Percentiles rank a stretch among this genome's conserved stretches.
phyloP scores from a whole-genome alignment of 225 moss, liverwort and hornwort species.

The Polytrichum formosum region DNA sequence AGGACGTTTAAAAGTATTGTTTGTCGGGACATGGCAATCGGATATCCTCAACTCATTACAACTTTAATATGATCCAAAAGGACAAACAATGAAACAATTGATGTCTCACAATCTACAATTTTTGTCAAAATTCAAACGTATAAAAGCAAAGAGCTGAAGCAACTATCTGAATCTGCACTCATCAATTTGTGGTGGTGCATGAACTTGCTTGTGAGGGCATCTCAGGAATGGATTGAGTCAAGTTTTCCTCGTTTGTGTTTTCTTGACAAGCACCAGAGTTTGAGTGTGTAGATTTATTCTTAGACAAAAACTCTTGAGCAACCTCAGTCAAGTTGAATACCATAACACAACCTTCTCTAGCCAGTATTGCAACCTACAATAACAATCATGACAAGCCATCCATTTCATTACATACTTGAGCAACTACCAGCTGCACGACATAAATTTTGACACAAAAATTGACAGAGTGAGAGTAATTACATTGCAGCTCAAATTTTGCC shows the following conservation, averaged over 20 bases:
- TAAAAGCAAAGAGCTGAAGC: neutral
- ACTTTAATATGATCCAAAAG: too few relatives aligned
- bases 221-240: constrained; percentile 21
- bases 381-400: too few relatives aligned
- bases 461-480: too few relatives aligned
- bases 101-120: too few relatives aligned
- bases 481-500: too few relatives aligned
- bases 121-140: too few relatives aligned
- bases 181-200: constrained; percentile 1
- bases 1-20: neutral
- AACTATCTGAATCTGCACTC: constrained; percentile 2
- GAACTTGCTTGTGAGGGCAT: constrained; percentile 31
- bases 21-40: too few relatives aligned
- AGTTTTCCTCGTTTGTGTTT: constrained; percentile 28
- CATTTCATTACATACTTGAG: too few relatives aligned
- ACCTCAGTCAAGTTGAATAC: constrained; percentile 74
- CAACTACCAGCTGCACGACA: too few relatives aligned
- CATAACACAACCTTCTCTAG: constrained; percentile 88
- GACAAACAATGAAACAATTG: too few relatives aligned
- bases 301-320: constrained; percentile 77
- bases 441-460: too few relatives aligned
- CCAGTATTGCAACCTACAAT: constrained; percentile 58
- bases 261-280: constrained; percentile 21
- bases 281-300: constrained; percentile 36
- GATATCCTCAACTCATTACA: too few relatives aligned